Evolutionary conservation across 805 yeast species (phyloP), one percentile per base, ranked within the genome.

Genomic region (Candida easanensis): DNA sequence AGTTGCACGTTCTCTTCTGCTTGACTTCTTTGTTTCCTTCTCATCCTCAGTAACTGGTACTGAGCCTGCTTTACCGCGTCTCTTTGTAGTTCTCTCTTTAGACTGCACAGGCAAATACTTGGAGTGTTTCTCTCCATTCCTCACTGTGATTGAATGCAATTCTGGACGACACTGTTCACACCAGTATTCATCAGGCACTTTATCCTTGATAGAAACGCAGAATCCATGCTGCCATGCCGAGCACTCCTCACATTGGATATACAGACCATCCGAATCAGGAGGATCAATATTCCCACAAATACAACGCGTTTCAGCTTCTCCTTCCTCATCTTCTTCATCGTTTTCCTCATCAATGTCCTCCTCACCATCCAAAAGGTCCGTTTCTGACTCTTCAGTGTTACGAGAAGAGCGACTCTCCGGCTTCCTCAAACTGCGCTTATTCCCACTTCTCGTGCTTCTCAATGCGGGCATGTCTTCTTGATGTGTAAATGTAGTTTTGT

Each of bases 221-320:
- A 73, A 88, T 2, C 97, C 98, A 62, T 91, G 99, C 64, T 91
- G 99, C 99, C 99, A 91, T 7, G 84, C 96, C 16, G 87, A 80
- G 67, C 99, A 91, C 49, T 76, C 74, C 57, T 93, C 99, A 72
- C 95, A 85, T 57, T 85, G 93, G 52, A 85, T 85, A 58, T 77
- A 85, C 39, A 84, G 70, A 3, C 91, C 93, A 64, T 66, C 65
- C 21, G 61, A 71, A 44, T 70, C 74, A 4, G 73, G 71, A 2
- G 75, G 74, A 28, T 71, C 75, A 11, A 57, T 30, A 38, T 69
- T 64, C 1, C 69, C 71, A 54, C 77, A 71, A 3, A 71, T 56
- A 56, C 77, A 71, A 22, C 76, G 55, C 0, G 77, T 71, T 41
- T 69, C 74, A 5, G 68, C 72, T 34, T 67, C 73, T 16, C 65